Evolutionary conservation across 1,284 basidiomycete genomes (phyloP).

Genomic region (Salmacisia buchloeana): DNA sequence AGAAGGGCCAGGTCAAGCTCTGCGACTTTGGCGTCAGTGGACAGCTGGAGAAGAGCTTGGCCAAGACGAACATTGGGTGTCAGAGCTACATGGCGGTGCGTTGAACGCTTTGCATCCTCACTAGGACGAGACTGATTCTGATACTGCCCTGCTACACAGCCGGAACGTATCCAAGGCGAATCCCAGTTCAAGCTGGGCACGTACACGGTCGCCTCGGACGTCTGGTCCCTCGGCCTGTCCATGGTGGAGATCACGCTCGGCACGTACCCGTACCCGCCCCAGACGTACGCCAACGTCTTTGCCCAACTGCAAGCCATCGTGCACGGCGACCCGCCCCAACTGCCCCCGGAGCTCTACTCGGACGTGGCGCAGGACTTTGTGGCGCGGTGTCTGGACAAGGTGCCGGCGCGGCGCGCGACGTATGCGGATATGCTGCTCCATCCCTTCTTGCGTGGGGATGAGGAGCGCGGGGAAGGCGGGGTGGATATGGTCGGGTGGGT

Average conservation of each 20-base stretch:
- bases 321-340: constrained; percentile 79
- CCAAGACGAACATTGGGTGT: constrained; percentile 98
- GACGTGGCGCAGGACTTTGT: constrained; percentile 48
- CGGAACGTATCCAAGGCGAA: constrained; percentile 92
- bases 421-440: constrained; percentile 79
- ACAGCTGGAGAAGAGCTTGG: constrained; percentile 88
- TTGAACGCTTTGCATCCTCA: no score
- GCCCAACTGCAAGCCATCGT: constrained; percentile 94
- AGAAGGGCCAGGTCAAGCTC: constrained; percentile 81
- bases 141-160: no score
- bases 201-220: constrained; percentile 93
- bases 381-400: constrained; percentile 45
- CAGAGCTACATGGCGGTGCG: constrained; percentile 87
- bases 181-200: constrained; percentile 77
- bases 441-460: constrained; percentile 60
- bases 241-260: constrained; percentile 91
- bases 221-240: constrained; percentile 94
- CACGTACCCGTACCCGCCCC: constrained; percentile 94
- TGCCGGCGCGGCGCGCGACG: constrained; percentile 66
- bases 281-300: constrained; percentile 94
- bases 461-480: constrained; percentile 24
- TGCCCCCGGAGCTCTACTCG: constrained; percentile 58
- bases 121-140: no score
- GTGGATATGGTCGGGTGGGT: constrained; percentile 52
- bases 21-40: constrained; percentile 98